Conservation (phyloP, 2,329 filamentous ascomycete genomes). For the Fusarium verticillioides region DNA sequence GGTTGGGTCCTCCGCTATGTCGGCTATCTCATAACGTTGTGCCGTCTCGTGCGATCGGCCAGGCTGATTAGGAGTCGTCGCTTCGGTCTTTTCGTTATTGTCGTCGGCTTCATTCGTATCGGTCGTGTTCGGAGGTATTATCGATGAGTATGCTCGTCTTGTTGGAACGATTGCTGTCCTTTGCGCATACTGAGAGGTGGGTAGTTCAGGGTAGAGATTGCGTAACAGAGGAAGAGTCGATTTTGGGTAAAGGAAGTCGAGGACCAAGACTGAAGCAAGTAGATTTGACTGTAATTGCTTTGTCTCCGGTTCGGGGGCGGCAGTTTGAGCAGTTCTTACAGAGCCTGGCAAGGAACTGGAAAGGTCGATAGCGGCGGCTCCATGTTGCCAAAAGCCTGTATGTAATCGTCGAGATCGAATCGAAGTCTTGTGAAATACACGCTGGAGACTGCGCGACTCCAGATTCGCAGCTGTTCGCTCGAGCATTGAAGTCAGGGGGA, state of each 20-base stretch:
- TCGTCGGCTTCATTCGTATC: not conserved
- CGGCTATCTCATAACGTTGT: not conserved
- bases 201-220: slow-evolving; percentile 48
- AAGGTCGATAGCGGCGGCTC: slow-evolving; percentile 61
- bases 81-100: not conserved
- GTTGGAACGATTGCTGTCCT: slow-evolving; percentile 26
- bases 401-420: slow-evolving; percentile 58
- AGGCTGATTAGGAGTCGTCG: not conserved
- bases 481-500: slow-evolving; percentile 58
- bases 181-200: slow-evolving; percentile 37
- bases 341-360: slow-evolving; percentile 55
- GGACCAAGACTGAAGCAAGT: slow-evolving; percentile 60
- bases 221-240: slow-evolving; percentile 57
- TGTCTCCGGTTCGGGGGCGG: slow-evolving; percentile 38
- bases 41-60: not conserved
- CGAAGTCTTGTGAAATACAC: slow-evolving; percentile 58
- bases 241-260: slow-evolving; percentile 67
- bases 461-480: slow-evolving; percentile 67
- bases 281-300: slow-evolving; percentile 46
- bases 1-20: not conserved
- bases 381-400: slow-evolving; percentile 66
- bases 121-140: slow-evolving; percentile 10
- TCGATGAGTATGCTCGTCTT: slow-evolving; percentile 45
- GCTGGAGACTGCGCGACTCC: slow-evolving; percentile 66
- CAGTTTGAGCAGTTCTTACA: slow-evolving; percentile 38